Conservation (phyloP, 2,329 filamentous ascomycete genomes). For the Neoascochyta sp. region DNA sequence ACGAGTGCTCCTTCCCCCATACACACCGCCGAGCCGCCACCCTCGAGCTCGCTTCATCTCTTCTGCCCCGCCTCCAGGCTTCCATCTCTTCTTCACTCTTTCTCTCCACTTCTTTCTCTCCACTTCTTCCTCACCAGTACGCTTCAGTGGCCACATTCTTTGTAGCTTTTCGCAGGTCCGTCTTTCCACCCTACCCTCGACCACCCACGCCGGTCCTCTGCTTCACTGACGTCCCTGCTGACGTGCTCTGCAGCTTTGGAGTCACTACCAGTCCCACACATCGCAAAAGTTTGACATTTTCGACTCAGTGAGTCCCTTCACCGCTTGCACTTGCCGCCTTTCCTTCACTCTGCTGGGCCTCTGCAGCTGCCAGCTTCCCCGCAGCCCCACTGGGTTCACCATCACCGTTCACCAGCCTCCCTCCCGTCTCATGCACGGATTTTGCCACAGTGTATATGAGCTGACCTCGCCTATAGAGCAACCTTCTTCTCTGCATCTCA, state of each 20-base stretch:
- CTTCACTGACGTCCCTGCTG: conserved; percentile 10
- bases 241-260: conserved; percentile 36
- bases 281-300: conserved; percentile 42
- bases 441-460: conserved; percentile 1
- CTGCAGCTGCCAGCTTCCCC: conserved; percentile 2
- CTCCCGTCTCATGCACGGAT: not conserved
- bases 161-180: conserved; percentile 43
- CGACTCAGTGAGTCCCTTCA: conserved; percentile 33
- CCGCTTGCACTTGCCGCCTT: conserved; percentile 2
- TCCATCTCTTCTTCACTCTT: conserved; percentile 21
- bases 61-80: conserved; percentile 12
- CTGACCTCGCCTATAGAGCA: conserved; percentile 23
- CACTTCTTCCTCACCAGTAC: conserved; percentile 41
- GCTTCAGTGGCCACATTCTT: conserved; percentile 45
- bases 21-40: conserved; percentile 20
- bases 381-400: conserved; percentile 12
- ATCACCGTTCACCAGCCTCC: conserved; percentile 21
- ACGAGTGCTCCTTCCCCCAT: conserved; percentile 28
- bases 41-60: conserved; percentile 16
- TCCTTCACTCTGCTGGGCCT: conserved; percentile 7
- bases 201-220: no score
- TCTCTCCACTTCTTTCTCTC: conserved; percentile 30
- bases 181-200: conserved; percentile 6
- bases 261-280: conserved; percentile 40
- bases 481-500: conserved; percentile 33